phyloP scores from a whole-genome alignment of 2,329 filamentous ascomycete species.

The Xylariaceae sp. region DNA sequence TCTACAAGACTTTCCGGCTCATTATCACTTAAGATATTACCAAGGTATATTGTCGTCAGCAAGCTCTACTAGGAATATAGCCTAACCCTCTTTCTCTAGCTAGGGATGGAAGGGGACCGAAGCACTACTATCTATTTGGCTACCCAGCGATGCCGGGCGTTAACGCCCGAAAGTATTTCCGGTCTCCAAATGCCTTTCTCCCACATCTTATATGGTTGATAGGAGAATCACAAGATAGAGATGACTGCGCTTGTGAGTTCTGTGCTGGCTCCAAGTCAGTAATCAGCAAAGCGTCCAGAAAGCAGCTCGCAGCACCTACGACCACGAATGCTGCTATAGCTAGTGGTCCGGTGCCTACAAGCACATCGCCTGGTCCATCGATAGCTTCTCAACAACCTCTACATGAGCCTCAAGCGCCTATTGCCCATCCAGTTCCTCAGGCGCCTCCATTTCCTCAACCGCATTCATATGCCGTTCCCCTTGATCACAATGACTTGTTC shows the following conservation, averaged over 20 bases:
- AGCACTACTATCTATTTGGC: conserved; percentile 35
- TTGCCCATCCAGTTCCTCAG: conserved; percentile 4
- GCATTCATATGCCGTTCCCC: conserved; percentile 15
- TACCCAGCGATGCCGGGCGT: conserved; percentile 28
- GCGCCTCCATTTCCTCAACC: not conserved
- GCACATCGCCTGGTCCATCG: not conserved
- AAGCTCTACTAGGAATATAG: not conserved
- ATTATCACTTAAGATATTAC: conserved; percentile 30
- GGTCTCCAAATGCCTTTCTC: conserved; percentile 34
- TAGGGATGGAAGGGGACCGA: conserved; percentile 21
- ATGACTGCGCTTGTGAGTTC: conserved; percentile 31
- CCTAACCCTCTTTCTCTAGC: conserved; percentile 11
- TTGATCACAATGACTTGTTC: conserved; percentile 46
- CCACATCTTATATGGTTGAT: conserved; percentile 36
- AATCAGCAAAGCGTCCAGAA: conserved; percentile 19
- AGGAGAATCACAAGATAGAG: conserved; percentile 25
- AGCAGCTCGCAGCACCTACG: conserved; percentile 2
- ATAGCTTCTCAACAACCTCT: not conserved
- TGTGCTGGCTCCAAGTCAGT: conserved; percentile 28
- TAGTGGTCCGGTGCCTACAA: not conserved
- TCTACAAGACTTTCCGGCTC: conserved; percentile 23
- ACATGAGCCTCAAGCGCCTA: conserved; percentile 1
- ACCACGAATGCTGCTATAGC: not conserved
- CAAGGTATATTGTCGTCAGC: conserved; percentile 17
- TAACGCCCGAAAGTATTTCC: conserved; percentile 30